Evolutionary conservation across 768 basidiomycete genomes (phyloP).

Genomic region (Lactarius hatsudake): DNA sequence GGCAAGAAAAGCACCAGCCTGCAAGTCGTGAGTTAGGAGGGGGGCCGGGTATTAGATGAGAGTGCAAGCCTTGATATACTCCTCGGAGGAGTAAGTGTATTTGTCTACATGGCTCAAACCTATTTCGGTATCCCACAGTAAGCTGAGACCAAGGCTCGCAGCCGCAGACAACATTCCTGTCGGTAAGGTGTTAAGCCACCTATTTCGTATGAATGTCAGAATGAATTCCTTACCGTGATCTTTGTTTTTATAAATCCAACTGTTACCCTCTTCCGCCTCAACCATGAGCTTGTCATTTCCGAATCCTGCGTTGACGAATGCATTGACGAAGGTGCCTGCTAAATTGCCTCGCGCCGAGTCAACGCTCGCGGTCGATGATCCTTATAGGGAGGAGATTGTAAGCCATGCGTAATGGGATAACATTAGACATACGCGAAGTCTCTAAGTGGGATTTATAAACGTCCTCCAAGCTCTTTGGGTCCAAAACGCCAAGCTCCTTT

Average conservation of each 20-base stretch:
- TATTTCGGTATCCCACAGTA: conserved; percentile 95
- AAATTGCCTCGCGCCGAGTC: conserved; percentile 94
- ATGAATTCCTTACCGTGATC: conserved; percentile 68
- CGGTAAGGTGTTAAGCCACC: background rate
- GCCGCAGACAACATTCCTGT: conserved; percentile 94
- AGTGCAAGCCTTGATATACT: conserved; percentile 79
- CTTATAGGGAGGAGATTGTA: conserved; percentile 35
- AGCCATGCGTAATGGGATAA: background rate
- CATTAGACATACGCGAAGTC: conserved; percentile 62
- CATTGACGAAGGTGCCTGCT: conserved; percentile 97
- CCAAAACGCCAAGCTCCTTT: conserved; percentile 86
- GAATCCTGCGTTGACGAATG: conserved; percentile 97
- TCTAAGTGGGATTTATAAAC: conserved; percentile 97
- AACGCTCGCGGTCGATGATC: conserved; percentile 68
- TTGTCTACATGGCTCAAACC: conserved; percentile 95
- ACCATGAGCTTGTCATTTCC: conserved; percentile 99
- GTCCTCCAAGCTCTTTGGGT: conserved; percentile 91
- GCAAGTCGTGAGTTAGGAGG: background rate
- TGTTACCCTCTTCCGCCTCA: conserved; percentile 90
- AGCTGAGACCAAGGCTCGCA: conserved; percentile 87
- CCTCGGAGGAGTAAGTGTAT: conserved; percentile 94
- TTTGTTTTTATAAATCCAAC: conserved; percentile 99
- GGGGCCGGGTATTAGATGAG: background rate
- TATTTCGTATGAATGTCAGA: background rate
- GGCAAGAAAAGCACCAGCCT: conserved; percentile 92